These are phyloP conservation scores for Begonia peltatifolia DNA, from an alignment of 306 rosid genomes.

Conservation along the genomic window DNA sequence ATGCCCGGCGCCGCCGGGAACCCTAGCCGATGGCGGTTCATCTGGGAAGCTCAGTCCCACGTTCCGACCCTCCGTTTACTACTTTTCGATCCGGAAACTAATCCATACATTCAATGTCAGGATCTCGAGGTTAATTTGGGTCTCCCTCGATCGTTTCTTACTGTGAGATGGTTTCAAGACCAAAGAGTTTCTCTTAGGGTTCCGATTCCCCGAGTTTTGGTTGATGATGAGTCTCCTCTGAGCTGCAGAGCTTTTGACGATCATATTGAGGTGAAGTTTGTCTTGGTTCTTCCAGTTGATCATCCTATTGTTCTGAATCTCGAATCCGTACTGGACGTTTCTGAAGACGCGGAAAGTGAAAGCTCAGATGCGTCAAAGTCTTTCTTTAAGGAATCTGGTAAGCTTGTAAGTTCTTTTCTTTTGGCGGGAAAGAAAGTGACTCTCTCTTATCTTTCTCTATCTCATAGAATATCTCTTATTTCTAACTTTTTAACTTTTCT, in stretches of 20 bases:
- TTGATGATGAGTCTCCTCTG: constrained; percentile 47
- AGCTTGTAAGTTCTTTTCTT: constrained; percentile 1
- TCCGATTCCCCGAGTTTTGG: constrained; percentile 57
- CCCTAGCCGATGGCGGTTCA: constrained; percentile 47
- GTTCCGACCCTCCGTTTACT: constrained; percentile 58
- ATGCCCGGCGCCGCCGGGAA: constrained; percentile 2
- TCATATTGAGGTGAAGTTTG: constrained; percentile 68
- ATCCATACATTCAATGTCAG: constrained; percentile 38
- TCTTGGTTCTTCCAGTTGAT: constrained; percentile 68
- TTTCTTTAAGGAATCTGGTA: constrained; percentile 47
- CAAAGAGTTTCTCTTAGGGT: constrained; percentile 34
- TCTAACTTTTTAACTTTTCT: no score
- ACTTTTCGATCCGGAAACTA: constrained; percentile 32
- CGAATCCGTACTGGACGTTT: constrained; percentile 19
- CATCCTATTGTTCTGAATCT: constrained; percentile 45
- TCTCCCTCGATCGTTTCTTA: constrained; percentile 30
- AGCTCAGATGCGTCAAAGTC: constrained; percentile 18
- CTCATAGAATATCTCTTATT: no score
- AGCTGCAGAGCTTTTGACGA: constrained; percentile 38
- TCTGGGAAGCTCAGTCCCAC: constrained; percentile 86
- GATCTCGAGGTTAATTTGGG: constrained; percentile 32
- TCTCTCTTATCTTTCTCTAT: constrained; percentile 1
- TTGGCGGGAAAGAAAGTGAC: not conserved
- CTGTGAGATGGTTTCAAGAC: constrained; percentile 26
- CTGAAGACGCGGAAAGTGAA: constrained; percentile 12